Conservation (phyloP, 495 filamentous ascomycete species). For the Amorphotheca resinae region DNA sequence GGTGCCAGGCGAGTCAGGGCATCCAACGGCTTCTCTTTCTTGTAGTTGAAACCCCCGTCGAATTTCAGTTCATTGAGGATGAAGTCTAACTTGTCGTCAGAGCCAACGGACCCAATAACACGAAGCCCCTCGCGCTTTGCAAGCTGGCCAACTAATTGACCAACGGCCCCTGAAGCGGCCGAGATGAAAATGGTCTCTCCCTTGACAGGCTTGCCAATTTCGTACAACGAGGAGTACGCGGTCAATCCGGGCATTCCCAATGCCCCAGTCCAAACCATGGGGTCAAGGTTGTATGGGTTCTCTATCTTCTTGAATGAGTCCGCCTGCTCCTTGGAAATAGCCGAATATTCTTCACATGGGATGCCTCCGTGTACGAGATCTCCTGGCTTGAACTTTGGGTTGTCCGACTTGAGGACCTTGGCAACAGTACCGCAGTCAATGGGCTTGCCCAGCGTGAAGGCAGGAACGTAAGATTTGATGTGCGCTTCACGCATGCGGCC, state of each 20-base stretch:
- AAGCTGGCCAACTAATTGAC: slow-evolving; percentile 71
- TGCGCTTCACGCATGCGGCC: slow-evolving; percentile 43
- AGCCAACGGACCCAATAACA: slow-evolving; percentile 59
- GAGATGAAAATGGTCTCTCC: slow-evolving; percentile 84
- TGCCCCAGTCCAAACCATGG: slow-evolving; percentile 53
- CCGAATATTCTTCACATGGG: slow-evolving; percentile 51
- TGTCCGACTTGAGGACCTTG: slow-evolving; percentile 55
- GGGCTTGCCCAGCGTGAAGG: slow-evolving; percentile 43
- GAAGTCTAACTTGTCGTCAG: slow-evolving; percentile 57
- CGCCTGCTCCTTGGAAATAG: slow-evolving; percentile 22
- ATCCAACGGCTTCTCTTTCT: slow-evolving; percentile 47
- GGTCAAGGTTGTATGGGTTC: slow-evolving; percentile 51
- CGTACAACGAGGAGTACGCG: slow-evolving; percentile 67
- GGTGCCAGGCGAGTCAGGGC: slow-evolving; percentile 67
- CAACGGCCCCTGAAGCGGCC: slow-evolving; percentile 73
- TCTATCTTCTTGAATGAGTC: slow-evolving; percentile 33
- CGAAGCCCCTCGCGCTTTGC: slow-evolving; percentile 78
- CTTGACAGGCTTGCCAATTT: slow-evolving; percentile 74
- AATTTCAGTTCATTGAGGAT: slow-evolving; percentile 54
- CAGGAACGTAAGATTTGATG: slow-evolving; percentile 49
- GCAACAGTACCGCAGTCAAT: slow-evolving; percentile 44
- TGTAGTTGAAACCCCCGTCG: slow-evolving; percentile 63
- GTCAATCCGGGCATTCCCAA: slow-evolving; percentile 85
- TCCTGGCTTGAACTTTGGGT: slow-evolving; percentile 45
- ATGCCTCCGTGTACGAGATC: slow-evolving; percentile 51